Percentiles rank a stretch among this genome's conserved stretches.
phyloP scores from a whole-genome alignment of 2,329 filamentous ascomycete species.

The Epichloe bromicola region DNA sequence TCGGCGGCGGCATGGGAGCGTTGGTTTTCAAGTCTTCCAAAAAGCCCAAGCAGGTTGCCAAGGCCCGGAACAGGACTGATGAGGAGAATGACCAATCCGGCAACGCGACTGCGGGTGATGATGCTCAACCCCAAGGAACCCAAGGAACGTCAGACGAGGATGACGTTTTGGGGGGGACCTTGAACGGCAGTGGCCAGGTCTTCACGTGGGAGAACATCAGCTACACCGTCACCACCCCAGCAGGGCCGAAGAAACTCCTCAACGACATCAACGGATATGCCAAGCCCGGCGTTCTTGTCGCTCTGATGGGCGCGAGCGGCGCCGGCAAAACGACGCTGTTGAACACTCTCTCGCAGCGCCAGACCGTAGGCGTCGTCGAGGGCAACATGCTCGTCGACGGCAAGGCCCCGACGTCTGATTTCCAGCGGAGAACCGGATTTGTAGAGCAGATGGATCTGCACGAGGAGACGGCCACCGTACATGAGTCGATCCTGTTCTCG shows the following conservation, averaged over 20 bases:
- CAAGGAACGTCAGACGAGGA: slow-evolving; percentile 17
- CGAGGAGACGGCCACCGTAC: slow-evolving; percentile 48
- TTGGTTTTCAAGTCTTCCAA: slow-evolving; percentile 49
- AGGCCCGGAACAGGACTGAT: slow-evolving; percentile 5
- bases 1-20: slow-evolving; percentile 49
- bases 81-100: slow-evolving; percentile 8
- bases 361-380: slow-evolving; percentile 32
- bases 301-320: slow-evolving; percentile 6
- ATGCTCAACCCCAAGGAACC: slow-evolving; percentile 1
- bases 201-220: slow-evolving; percentile 59
- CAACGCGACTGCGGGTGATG: not conserved
- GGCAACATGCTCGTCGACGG: slow-evolving; percentile 67
- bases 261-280: slow-evolving; percentile 7
- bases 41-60: slow-evolving; percentile 4
- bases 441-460: slow-evolving; percentile 51
- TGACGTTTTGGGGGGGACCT: slow-evolving; percentile 24
- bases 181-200: slow-evolving; percentile 45
- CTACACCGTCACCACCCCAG: slow-evolving; percentile 47
- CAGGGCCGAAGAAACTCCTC: slow-evolving; percentile 15
- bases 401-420: slow-evolving; percentile 51
- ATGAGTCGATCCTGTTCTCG: slow-evolving; percentile 52
- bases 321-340: slow-evolving; percentile 7
- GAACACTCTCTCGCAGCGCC: slow-evolving; percentile 5
- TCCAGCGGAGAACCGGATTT: slow-evolving; percentile 65
- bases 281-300: slow-evolving; percentile 5